Conservation (phyloP, 306 rosid species). For the Pyrus betulifolia region DNA sequence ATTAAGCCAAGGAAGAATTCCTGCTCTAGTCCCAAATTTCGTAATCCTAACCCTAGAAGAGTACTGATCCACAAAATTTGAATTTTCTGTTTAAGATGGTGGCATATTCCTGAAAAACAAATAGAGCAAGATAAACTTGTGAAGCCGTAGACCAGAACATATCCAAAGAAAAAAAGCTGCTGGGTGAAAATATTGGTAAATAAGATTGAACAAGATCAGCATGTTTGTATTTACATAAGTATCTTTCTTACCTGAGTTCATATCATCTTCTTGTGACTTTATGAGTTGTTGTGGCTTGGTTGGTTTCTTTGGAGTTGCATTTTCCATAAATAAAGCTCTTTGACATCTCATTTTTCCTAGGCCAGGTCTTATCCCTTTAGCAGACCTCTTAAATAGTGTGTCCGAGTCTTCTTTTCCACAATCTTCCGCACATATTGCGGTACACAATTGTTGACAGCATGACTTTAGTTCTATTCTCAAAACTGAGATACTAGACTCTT, state of each 20-base stretch:
- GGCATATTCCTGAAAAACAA: slow-evolving; percentile 22
- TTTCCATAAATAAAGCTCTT: slow-evolving; percentile 9
- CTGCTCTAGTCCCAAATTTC: slow-evolving; percentile 25
- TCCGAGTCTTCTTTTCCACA: slow-evolving; percentile 7
- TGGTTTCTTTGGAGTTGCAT: not conserved
- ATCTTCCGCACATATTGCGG: not conserved
- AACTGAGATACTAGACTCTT: slow-evolving; percentile 12
- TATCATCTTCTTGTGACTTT: slow-evolving; percentile 12
- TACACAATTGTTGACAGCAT: slow-evolving; percentile 1
- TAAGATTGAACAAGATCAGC: slow-evolving; percentile 4
- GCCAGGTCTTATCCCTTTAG: slow-evolving; percentile 3
- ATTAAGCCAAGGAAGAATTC: slow-evolving; percentile 25
- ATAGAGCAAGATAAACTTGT: slow-evolving; percentile 12
- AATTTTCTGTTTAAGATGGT: slow-evolving; percentile 17
- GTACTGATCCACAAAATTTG: slow-evolving; percentile 14
- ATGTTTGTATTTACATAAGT: not conserved
- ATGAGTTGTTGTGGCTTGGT: not conserved
- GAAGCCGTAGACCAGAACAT: not conserved
- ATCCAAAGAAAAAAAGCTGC: not conserved
- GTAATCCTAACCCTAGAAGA: slow-evolving; percentile 27
- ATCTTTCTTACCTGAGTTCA: slow-evolving; percentile 17
- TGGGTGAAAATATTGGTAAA: not conserved
- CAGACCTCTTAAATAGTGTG: not conserved
- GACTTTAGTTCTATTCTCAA: slow-evolving; percentile 7
- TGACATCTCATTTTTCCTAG: slow-evolving; percentile 12